These are phyloP conservation scores for Diaporthe humulicola DNA, from an alignment of 2,329 filamentous ascomycete species.

Conservation along the genomic window DNA sequence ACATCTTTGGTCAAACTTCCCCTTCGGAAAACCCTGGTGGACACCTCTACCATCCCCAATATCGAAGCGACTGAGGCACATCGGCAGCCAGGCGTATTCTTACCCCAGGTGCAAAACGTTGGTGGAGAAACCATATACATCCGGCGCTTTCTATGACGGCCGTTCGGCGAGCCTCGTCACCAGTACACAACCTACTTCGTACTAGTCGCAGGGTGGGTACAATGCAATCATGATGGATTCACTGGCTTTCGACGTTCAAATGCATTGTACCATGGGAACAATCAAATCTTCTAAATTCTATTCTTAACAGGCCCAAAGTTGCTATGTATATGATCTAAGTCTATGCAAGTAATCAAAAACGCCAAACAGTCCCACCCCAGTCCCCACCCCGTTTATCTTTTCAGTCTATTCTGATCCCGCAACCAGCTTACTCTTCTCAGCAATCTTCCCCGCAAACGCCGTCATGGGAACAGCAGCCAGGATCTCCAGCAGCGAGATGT, in stretches of 20 bases:
- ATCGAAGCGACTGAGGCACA: background rate
- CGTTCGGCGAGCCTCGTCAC: no score
- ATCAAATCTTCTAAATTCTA: background rate
- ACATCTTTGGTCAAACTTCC: fast-evolving
- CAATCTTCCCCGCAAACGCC: conserved; percentile 35
- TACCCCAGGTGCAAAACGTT: background rate
- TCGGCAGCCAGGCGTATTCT: fast-evolving
- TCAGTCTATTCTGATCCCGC: background rate
- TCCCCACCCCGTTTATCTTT: background rate
- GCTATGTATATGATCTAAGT: background rate
- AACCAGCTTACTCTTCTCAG: conserved; percentile 37
- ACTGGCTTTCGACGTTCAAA: no score
- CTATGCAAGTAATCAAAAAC: background rate
- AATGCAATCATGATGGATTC: no score
- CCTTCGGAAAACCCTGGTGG: background rate
- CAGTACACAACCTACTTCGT: no score
- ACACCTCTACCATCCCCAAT: background rate
- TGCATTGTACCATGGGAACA: no score
- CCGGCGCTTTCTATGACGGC: background rate
- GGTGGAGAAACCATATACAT: background rate
- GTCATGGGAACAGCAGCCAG: conserved; percentile 36
- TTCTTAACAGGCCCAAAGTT: background rate
- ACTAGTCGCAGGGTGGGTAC: no score
- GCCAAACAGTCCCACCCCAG: background rate
- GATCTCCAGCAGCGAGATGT: conserved; percentile 35